Evolutionary conservation across 1,284 basidiomycete genomes (phyloP).

Genomic region (Takashimella koratensis): DNA sequence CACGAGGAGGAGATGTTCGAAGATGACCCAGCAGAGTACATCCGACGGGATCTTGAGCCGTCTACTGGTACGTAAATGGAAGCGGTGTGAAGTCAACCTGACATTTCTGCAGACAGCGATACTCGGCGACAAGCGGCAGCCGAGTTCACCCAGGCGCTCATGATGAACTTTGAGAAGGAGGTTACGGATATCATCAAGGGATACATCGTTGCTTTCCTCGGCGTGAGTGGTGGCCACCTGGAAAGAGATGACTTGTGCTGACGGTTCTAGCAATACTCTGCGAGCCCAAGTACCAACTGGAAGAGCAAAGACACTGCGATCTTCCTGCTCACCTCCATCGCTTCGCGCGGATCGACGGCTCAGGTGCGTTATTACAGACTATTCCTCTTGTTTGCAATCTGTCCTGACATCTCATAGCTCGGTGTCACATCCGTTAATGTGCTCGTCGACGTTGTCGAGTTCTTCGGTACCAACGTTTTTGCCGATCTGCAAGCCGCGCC

Average conservation of each 20-base stretch:
- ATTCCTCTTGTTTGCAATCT: too few relatives aligned
- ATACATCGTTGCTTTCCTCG: slow-evolving; percentile 74
- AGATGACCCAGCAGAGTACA: slow-evolving; percentile 94
- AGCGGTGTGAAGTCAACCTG: too few relatives aligned
- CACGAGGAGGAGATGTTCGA: slow-evolving; percentile 95
- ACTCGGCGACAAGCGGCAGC: slow-evolving; percentile 89
- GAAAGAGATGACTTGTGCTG: neutral
- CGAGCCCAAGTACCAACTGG: slow-evolving; percentile 71
- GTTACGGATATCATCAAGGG: slow-evolving; percentile 79
- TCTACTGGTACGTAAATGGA: slow-evolving; percentile 38
- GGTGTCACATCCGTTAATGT: slow-evolving; percentile 92
- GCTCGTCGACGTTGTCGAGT: slow-evolving; percentile 88
- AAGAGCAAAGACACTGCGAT: slow-evolving; percentile 94
- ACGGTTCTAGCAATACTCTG: slow-evolving; percentile 50
- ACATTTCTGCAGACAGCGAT: slow-evolving; percentile 51
- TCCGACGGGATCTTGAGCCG: slow-evolving; percentile 72
- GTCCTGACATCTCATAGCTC: too few relatives aligned
- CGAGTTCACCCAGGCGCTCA: slow-evolving; percentile 85
- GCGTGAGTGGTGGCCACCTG: slow-evolving; percentile 52
- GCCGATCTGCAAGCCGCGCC: slow-evolving; percentile 74
- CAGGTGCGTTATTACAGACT: slow-evolving; percentile 55
- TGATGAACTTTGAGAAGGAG: slow-evolving; percentile 71
- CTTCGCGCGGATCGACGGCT: slow-evolving; percentile 77
- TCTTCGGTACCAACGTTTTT: slow-evolving; percentile 90
- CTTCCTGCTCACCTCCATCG: slow-evolving; percentile 86